Evolutionary conservation across 2,329 filamentous ascomycete species (phyloP), one percentile per base, ranked within the genome.

Genomic region (Fusarium robinianum): DNA sequence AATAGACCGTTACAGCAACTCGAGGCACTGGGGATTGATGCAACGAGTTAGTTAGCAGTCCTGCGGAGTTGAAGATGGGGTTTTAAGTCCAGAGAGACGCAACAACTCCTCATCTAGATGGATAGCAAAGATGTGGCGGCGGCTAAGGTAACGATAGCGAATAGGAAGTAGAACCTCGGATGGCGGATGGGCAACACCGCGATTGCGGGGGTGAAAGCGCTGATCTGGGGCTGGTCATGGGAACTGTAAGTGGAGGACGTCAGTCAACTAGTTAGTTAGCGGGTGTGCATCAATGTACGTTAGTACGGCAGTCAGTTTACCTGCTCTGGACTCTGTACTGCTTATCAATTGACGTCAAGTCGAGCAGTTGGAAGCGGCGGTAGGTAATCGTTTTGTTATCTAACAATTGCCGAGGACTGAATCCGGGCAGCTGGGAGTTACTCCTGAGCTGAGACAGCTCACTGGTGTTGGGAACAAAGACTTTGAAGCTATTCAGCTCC

Each of bases 241-340:
- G 45, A 22, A 43, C 41, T 32, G 51, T 55, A 52, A 56, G 53
- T 52, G 53, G 49, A 47, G 51, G 51, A 54, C 42, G 41, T 51
- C 41, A 21, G 12, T 12, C 7, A 27, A 14, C 25, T 27, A 7
- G 12, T 27, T 12, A n/a, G 11, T 14, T 12, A 27, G 8, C n/a
- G 10, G n/a, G n/a, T 23, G 21, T 4, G 8, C 10, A 30, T 39
- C n/a, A n/a, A n/a, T n/a, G n/a, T n/a, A n/a, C n/a, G n/a, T n/a
- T n/a, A n/a, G n/a, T n/a, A n/a, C n/a, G n/a, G n/a, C n/a, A n/a
- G n/a, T n/a, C n/a, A n/a, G n/a, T n/a, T n/a, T n/a, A n/a, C n/a
- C n/a, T n/a, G n/a, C n/a, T n/a, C n/a, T n/a, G n/a, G n/a, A n/a
- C n/a, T n/a, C n/a, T n/a, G n/a, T n/a, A n/a, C n/a, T n/a, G n/a